phyloP scores from a whole-genome alignment of 1,284 basidiomycete species.

The Fistulina hepatica region DNA sequence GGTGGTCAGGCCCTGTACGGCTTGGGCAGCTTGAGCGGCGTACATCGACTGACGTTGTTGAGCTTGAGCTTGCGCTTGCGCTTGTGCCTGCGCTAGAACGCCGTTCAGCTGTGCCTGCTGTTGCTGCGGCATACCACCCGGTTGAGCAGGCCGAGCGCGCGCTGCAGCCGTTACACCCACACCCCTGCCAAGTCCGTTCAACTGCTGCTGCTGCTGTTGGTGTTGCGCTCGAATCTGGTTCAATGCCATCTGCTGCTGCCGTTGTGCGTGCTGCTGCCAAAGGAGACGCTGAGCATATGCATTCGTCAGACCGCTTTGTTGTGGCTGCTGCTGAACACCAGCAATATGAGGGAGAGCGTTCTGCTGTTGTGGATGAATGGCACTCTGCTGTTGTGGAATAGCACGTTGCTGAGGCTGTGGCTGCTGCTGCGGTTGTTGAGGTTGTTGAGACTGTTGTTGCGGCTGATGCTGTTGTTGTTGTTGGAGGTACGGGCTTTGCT shows the following conservation, averaged over 20 bases:
- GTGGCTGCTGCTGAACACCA: background rate
- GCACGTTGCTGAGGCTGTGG: constrained; percentile 4
- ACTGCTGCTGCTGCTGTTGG: constrained; percentile 10
- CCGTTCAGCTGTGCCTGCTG: constrained; percentile 16
- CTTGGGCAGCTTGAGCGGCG: too few species aligned
- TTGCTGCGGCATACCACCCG: constrained; percentile 16
- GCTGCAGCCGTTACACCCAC: constrained; percentile 10
- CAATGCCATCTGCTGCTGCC: constrained; percentile 8
- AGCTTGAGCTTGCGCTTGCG: constrained; percentile 13
- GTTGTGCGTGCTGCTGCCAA: constrained; percentile 13
- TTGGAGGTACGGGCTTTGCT: constrained; percentile 1
- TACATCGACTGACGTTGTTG: constrained; percentile 8
- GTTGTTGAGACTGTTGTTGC: too few species aligned
- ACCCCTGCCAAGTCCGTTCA: constrained; percentile 4
- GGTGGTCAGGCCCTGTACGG: too few species aligned
- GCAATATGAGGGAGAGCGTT: background rate
- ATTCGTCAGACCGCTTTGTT: too few species aligned
- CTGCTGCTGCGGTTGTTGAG: constrained; percentile 11
- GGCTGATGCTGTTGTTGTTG: constrained; percentile 10
- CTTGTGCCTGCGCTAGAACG: constrained; percentile 15
- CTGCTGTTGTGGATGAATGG: background rate
- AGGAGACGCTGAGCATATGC: too few species aligned
- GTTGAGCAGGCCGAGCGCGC: constrained; percentile 11
- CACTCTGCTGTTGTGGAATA: background rate
- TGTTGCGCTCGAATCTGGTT: too few species aligned